Evolutionary conservation across 225 moss, liverwort and hornwort genomes (phyloP).

Genomic region (Straminergon stramineum): DNA sequence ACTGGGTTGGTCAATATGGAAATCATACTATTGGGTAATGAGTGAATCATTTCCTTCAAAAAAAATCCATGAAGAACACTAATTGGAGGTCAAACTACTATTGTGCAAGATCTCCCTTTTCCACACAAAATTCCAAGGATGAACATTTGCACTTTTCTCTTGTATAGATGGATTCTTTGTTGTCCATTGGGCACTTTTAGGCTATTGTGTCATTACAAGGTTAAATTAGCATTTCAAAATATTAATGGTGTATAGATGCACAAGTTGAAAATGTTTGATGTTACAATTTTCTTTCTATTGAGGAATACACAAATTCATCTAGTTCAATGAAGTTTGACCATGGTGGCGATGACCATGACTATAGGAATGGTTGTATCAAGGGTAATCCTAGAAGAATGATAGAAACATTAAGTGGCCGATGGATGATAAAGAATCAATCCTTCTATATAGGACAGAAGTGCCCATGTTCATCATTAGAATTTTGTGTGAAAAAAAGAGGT

Average conservation of each 20-base stretch:
- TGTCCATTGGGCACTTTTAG: too few species aligned
- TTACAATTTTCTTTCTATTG: fast-evolving
- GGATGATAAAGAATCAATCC: background rate
- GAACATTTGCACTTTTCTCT: too few species aligned
- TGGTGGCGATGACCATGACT: fast-evolving
- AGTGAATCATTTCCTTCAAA: too few species aligned
- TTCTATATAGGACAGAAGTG: background rate
- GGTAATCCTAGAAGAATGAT: background rate
- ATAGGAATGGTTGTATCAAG: background rate
- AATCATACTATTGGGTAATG: too few species aligned
- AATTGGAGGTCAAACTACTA: background rate
- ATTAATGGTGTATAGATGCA: fast-evolving
- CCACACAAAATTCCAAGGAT: too few species aligned
- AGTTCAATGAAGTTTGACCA: background rate
- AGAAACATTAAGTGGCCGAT: fast-evolving
- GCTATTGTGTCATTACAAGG: fast-evolving
- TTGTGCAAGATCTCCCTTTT: background rate
- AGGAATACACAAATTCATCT: background rate
- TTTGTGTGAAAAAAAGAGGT: background rate
- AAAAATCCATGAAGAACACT: background rate
- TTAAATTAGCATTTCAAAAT: background rate
- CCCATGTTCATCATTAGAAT: background rate
- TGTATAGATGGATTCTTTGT: background rate
- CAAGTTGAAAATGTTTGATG: fast-evolving
- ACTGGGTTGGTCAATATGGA: too few species aligned